These are phyloP conservation scores for Austroboletus festivus DNA, from an alignment of 768 basidiomycete genomes.

Conservation along the genomic window DNA sequence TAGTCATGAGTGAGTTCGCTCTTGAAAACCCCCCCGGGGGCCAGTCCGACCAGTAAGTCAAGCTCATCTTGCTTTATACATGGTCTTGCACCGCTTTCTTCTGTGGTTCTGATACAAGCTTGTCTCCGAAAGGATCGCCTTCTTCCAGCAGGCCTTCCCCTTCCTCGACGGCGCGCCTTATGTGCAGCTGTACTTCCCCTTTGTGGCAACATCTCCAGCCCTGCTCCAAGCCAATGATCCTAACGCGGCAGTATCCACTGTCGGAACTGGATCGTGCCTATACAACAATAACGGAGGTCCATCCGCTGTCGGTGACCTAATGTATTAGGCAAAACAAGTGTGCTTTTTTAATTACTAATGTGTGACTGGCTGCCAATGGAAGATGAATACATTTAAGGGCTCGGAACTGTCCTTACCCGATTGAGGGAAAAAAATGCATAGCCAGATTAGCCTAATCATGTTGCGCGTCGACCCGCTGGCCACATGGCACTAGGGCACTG, in stretches of 20 bases:
- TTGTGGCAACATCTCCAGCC: conserved; percentile 32
- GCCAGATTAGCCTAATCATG: no score
- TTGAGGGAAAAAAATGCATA: no score
- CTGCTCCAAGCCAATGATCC: conserved; percentile 23
- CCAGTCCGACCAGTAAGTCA: no score
- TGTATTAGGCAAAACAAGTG: conserved; percentile 17
- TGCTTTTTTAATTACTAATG: no score
- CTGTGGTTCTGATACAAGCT: neutral
- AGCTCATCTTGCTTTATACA: no score
- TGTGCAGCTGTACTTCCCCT: conserved; percentile 36
- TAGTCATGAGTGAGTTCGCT: conserved; percentile 35
- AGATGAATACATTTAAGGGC: no score
- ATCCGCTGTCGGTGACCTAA: conserved; percentile 26
- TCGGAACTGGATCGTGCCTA: conserved; percentile 33
- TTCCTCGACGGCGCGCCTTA: conserved; percentile 35
- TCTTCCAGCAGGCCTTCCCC: conserved; percentile 32
- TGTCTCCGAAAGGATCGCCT: conserved; percentile 23
- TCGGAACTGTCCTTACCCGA: no score
- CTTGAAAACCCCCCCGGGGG: conserved; percentile 20
- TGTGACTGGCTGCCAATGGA: no score
- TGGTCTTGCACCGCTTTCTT: neutral
- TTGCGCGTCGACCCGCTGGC: no score
- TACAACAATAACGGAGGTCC: conserved; percentile 29
- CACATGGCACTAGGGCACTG: no score
- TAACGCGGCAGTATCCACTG: conserved; percentile 3